Evolutionary conservation across 2,329 filamentous ascomycete genomes (phyloP).

Genomic region (Scedosporium boydii): DNA sequence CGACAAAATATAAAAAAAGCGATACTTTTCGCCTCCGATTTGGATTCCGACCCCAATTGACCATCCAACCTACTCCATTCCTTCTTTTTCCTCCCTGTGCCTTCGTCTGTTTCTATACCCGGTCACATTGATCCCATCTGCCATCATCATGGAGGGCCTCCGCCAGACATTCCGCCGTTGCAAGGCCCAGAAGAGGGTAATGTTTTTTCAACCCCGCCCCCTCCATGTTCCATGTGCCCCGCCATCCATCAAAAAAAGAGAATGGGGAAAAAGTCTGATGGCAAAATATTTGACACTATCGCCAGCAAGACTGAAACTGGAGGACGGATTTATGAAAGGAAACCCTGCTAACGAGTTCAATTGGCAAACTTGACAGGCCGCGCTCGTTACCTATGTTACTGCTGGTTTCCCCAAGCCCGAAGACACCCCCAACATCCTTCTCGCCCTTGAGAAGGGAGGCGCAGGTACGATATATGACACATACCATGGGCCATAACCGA

Average conservation of each 20-base stretch:
- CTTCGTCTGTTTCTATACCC: background rate
- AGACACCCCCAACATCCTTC: slow-evolving; percentile 72
- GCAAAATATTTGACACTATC: background rate
- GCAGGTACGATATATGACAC: slow-evolving; percentile 51
- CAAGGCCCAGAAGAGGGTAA: slow-evolving; percentile 49
- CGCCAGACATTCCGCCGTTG: slow-evolving; percentile 50
- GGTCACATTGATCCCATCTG: background rate
- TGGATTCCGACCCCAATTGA: too few relatives aligned
- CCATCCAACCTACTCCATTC: background rate
- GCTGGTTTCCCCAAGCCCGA: slow-evolving; percentile 81
- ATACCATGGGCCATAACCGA: background rate
- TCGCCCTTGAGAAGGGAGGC: slow-evolving; percentile 87
- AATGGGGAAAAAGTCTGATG: background rate
- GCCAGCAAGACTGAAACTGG: background rate
- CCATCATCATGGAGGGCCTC: slow-evolving; percentile 41
- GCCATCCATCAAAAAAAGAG: background rate
- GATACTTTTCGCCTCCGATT: too few relatives aligned
- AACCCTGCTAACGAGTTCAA: background rate
- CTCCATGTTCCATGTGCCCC: slow-evolving; percentile 15
- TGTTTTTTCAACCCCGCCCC: slow-evolving; percentile 19
- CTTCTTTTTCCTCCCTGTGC: background rate
- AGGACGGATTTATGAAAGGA: background rate
- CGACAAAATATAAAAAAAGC: too few relatives aligned
- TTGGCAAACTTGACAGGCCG: slow-evolving; percentile 43
- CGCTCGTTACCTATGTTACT: slow-evolving; percentile 92